Percentiles rank a stretch among this genome's conserved stretches.
Evolutionary conservation across 768 basidiomycete species (phyloP).

Genomic region (Boletus tomentosulus): DNA sequence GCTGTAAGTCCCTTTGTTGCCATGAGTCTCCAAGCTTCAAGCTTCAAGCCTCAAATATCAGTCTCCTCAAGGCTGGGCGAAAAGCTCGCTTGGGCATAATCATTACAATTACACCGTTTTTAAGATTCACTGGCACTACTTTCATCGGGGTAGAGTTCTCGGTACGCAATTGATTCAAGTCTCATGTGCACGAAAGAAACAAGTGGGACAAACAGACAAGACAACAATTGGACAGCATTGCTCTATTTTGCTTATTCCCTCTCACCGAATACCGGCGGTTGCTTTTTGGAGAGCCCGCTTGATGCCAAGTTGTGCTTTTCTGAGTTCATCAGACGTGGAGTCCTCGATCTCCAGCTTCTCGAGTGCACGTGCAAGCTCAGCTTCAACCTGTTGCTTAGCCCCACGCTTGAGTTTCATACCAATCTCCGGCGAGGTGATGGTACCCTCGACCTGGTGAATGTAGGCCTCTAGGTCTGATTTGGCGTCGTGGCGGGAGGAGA

Average conservation of each 20-base stretch:
- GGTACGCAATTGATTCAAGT: slow-evolving; percentile 11
- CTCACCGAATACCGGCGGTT: slow-evolving; percentile 81
- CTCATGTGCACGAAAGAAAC: slow-evolving; percentile 8
- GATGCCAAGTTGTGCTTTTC: slow-evolving; percentile 92
- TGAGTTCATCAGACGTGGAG: slow-evolving; percentile 88
- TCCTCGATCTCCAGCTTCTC: slow-evolving; percentile 99
- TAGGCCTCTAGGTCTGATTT: slow-evolving; percentile 98
- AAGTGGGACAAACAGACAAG: slow-evolving; percentile 12
- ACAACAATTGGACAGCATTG: slow-evolving; percentile 10
- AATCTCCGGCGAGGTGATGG: slow-evolving; percentile 94
- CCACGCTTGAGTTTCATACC: slow-evolving; percentile 99
- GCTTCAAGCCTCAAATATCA: not conserved
- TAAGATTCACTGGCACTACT: not conserved
- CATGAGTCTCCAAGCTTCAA: not conserved
- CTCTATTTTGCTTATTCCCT: slow-evolving; percentile 16
- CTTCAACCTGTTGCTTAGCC: slow-evolving; percentile 90
- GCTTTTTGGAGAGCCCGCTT: slow-evolving; percentile 99
- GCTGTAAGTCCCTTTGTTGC: not conserved
- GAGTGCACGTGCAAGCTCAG: slow-evolving; percentile 94
- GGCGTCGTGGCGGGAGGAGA: slow-evolving; percentile 96
- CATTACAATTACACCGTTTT: not conserved
- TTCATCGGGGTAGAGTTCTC: not conserved
- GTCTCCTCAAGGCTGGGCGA: not conserved
- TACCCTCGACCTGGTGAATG: slow-evolving; percentile 94
- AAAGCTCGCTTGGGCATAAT: not conserved